Evolutionary conservation across 192 early-diverging fungal genomes (phyloP), one percentile per base, ranked within the genome.

Genomic region (Chytriomyces sp.): DNA sequence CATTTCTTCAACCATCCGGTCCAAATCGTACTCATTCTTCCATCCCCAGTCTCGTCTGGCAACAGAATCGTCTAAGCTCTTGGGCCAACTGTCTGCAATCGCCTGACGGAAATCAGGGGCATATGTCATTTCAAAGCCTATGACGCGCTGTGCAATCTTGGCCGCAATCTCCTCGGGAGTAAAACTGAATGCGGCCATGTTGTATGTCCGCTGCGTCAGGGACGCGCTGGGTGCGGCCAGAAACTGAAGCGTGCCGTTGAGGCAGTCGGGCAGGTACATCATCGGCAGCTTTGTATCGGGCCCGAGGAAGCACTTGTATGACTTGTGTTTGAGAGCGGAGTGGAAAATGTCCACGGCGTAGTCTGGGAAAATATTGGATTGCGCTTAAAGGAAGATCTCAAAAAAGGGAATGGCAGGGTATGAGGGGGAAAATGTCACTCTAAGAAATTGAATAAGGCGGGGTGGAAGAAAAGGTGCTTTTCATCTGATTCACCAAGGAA

Each of bases 321-420:
- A 49, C 54, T 87, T 84, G 14, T 80, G 72, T 56, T 86, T 82
- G 32, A 90, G 76, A 7, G 88, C 88, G 4, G 78, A 81, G 62
- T 90, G 88, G 78, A 90, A 90, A 37, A 90, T 90, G 37, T 90
- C 85, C 52, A 90, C 84, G 19, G 88, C 88, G 37, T 90, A 90
- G 34, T 90, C 88, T 68, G 53, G 6, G 19, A 37, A 61, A 61
- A 37, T 26, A 37, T 19, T 57, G 56, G 10, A 0, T 25, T 22
- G 8, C 12, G 28, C 10, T 57, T 26, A 25, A 22, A 25, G 10
- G 17, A 12, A 57, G 12, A 25, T 57, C 28, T 49, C 12, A 49
- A 17, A n/a, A 17, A n/a, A 49, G 10, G 10, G n/a, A n/a, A 49
- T n/a, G 41, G 41, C 12, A 17, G 0, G 10, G 10, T 49, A 49